Base-by-base conservation (phyloP, 371 early-diverging fungal genomes). In the Apophysomyces ossiformis region DNA sequence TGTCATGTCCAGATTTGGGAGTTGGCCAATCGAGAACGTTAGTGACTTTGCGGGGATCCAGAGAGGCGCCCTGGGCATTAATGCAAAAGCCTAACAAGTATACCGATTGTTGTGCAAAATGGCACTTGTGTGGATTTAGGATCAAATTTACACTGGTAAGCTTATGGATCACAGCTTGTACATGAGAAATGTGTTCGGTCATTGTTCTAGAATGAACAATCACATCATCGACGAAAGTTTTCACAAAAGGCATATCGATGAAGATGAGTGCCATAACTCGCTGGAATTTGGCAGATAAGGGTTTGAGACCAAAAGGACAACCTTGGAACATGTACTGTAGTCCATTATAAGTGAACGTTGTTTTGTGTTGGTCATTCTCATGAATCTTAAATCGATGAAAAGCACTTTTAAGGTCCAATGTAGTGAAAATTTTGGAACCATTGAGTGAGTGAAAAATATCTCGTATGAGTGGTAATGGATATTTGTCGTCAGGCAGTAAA, bases 261-360 rank as follows among this genome's bases (percentile, higher is more conserved):
- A 64, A 61, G n/a, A 69, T 41, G 44, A 18, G 50, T 1, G 15
- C 7, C 67, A 73, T 73, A 0, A 66, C 70, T 0, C 68, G 35
- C 46, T 71, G 73, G 47, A 70, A 76, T 4, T 69, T 37, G 0
- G 73, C 63, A 0, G 72, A 70, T 0, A 81, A 11, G 0, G 60
- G 65, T 54, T 75, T 75, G 3, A 79, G 15, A 1, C 75, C 73
- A 62, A 75, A 75, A 2, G 74, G 73, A 4, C 65, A 64, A 0
- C 57, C 61, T 43, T 41, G 8, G 57, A 75, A 77, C 41, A 58
- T 65, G 44, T 74, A 81, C 36, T 75, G 69, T 32, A 41, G 60
- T 11, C 65, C 57, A 3, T 43, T 37, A 45, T 67, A 47, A 7
- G 65, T 72, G 47, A 72, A 75, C 0, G 68, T 69, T 37, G 67